Conservation (phyloP, 495 filamentous ascomycete genomes). For the Daldinia caldariorum region DNA sequence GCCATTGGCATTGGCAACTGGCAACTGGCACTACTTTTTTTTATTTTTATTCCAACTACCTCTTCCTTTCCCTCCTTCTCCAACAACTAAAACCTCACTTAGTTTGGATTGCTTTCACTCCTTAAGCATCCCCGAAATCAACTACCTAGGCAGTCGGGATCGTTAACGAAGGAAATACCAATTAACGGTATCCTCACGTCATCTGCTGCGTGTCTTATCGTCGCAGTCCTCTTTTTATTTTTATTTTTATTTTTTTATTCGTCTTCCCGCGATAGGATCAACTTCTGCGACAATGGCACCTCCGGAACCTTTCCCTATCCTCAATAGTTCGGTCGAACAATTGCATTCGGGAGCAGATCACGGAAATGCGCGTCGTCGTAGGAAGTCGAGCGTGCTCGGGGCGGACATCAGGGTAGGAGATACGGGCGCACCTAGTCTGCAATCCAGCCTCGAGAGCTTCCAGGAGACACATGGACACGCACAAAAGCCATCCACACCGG, state of each 20-base stretch:
- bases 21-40: not conserved
- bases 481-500: slow-evolving; percentile 18
- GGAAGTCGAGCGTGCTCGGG: slow-evolving; percentile 60
- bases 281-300: slow-evolving; percentile 44
- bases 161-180: slow-evolving; percentile 18
- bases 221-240: not conserved
- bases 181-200: slow-evolving; percentile 15
- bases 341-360: slow-evolving; percentile 48
- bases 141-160: slow-evolving; percentile 23
- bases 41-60: slow-evolving; percentile 6
- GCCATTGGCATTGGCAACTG: not conserved
- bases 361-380: slow-evolving; percentile 53
- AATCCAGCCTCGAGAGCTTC: slow-evolving; percentile 54
- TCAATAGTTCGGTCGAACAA: slow-evolving; percentile 55
- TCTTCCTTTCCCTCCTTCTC: slow-evolving; percentile 26
- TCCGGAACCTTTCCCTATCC: slow-evolving; percentile 58
- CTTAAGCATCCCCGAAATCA: slow-evolving; percentile 45
- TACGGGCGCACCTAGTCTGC: slow-evolving; percentile 59
- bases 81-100: slow-evolving; percentile 9
- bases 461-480: slow-evolving; percentile 24
- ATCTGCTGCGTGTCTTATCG: slow-evolving; percentile 14
- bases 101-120: slow-evolving; percentile 46
- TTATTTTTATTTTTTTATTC: not conserved
- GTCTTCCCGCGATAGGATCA: not conserved
- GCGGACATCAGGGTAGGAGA: slow-evolving; percentile 57